A percentile compares a stretch with the other conserved stretches of the same genome.
Conservation (phyloP, 306 rosid genomes). For the Citrullus colocynthis region DNA sequence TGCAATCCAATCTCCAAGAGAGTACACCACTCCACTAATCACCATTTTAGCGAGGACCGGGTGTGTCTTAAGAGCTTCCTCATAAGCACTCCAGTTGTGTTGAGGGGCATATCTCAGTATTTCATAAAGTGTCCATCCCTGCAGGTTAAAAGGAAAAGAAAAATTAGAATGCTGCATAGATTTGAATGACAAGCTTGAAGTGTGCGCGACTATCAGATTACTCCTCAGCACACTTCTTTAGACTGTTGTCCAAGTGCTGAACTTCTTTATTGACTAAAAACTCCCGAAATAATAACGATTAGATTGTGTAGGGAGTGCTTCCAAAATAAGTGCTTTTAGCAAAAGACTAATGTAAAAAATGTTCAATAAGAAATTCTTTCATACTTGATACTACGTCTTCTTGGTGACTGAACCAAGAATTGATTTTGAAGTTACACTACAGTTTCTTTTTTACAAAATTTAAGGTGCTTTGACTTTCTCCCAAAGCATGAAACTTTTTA, state of each 20-base stretch:
- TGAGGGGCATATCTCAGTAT: constrained; percentile 84
- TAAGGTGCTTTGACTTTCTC: background rate
- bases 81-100: constrained; percentile 94
- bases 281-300: background rate
- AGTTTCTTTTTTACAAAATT: background rate
- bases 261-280: background rate
- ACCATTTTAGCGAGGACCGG: constrained; percentile 96
- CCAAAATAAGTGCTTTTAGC: background rate
- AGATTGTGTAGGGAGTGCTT: background rate
- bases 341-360: background rate
- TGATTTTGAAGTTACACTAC: background rate
- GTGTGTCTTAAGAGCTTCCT: constrained; percentile 86
- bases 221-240: background rate
- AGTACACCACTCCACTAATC: constrained; percentile 92
- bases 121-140: constrained; percentile 97
- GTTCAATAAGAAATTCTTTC: background rate
- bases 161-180: background rate
- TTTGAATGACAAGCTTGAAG: background rate
- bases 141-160: background rate
- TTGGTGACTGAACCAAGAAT: background rate
- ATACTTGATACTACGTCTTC: background rate
- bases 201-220: background rate
- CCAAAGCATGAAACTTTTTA: background rate
- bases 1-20: constrained; percentile 96
- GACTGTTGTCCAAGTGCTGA: background rate